Percentiles rank a stretch among this genome's conserved stretches.
phyloP scores from a whole-genome alignment of 2,329 filamentous ascomycete species.

The Onygenales sp. region DNA sequence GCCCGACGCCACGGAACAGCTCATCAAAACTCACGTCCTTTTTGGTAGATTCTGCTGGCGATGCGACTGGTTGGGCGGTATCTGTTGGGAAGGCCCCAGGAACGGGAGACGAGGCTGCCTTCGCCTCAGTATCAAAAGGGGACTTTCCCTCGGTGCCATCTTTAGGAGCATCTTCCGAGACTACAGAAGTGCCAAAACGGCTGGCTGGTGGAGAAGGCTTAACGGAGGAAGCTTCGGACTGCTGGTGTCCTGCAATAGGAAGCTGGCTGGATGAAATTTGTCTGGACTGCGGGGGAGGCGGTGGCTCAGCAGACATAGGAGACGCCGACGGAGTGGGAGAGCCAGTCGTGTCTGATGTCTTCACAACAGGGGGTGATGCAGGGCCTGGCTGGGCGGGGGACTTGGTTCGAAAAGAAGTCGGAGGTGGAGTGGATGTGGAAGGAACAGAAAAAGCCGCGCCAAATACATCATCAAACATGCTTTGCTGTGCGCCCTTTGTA shows the following conservation, averaged over 20 bases:
- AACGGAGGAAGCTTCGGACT: constrained; percentile 64
- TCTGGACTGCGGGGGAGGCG: constrained; percentile 60
- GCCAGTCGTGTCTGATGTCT: constrained; percentile 37
- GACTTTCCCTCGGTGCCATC: constrained; percentile 10
- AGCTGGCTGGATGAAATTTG: constrained; percentile 71
- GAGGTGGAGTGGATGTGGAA: constrained; percentile 35
- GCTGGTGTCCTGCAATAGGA: constrained; percentile 51
- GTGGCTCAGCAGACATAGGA: constrained; percentile 41
- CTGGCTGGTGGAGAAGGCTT: constrained; percentile 66
- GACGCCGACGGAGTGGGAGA: constrained; percentile 55
- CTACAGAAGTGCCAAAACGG: constrained; percentile 46
- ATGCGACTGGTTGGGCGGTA: neutral
- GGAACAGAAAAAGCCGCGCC: constrained; percentile 55
- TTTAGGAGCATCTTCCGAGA: constrained; percentile 22
- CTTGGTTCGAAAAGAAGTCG: constrained; percentile 53
- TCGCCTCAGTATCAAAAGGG: constrained; percentile 21
- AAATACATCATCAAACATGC: constrained; percentile 79
- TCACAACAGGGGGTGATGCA: constrained; percentile 27
- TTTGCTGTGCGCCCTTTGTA: constrained; percentile 49
- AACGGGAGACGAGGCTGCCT: constrained; percentile 17
- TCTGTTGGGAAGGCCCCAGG: constrained; percentile 40
- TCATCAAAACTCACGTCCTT: constrained; percentile 37
- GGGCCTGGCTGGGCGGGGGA: constrained; percentile 25
- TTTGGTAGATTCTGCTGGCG: constrained; percentile 14
- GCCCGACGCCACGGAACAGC: constrained; percentile 34